Conservation (phyloP, 2,329 filamentous ascomycete species). For the Pleoardoris graminearum region DNA sequence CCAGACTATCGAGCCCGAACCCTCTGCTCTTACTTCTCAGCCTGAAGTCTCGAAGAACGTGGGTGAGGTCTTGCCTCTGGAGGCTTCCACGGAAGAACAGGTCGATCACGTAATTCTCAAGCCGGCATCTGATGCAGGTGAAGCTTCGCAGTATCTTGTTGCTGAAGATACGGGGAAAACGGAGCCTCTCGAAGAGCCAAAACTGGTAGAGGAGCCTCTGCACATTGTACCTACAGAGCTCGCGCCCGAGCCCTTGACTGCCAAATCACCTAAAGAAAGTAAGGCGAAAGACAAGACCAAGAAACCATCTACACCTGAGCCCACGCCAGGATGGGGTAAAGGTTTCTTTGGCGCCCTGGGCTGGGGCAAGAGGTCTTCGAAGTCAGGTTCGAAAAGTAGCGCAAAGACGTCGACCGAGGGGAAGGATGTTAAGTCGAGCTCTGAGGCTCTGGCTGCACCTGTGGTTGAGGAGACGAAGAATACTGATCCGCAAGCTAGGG, state of each 20-base stretch:
- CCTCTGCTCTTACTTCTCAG: slow-evolving; percentile 10
- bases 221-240: too few species aligned
- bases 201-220: too few species aligned
- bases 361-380: slow-evolving; percentile 35
- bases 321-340: slow-evolving; percentile 26
- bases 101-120: slow-evolving; percentile 26
- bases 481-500: not conserved
- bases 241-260: too few species aligned
- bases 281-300: slow-evolving; percentile 1
- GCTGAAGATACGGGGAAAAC: not conserved
- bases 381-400: slow-evolving; percentile 12
- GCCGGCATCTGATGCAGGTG: slow-evolving; percentile 23
- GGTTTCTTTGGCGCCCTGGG: slow-evolving; percentile 37
- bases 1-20: slow-evolving; percentile 21
- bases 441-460: not conserved
- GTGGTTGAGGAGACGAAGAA: not conserved
- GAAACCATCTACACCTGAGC: slow-evolving; percentile 9
- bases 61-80: slow-evolving; percentile 2
- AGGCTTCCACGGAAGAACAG: slow-evolving; percentile 12
- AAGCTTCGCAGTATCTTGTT: slow-evolving; percentile 12
- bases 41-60: not conserved
- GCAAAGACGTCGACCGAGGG: slow-evolving; percentile 5
- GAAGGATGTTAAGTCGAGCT: slow-evolving; percentile 4
- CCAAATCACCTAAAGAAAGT: not conserved
- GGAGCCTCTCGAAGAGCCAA: too few species aligned